Base-by-base conservation (phyloP, 225 moss, liverwort and hornwort species). In the Marchantia paleacea region DNA sequence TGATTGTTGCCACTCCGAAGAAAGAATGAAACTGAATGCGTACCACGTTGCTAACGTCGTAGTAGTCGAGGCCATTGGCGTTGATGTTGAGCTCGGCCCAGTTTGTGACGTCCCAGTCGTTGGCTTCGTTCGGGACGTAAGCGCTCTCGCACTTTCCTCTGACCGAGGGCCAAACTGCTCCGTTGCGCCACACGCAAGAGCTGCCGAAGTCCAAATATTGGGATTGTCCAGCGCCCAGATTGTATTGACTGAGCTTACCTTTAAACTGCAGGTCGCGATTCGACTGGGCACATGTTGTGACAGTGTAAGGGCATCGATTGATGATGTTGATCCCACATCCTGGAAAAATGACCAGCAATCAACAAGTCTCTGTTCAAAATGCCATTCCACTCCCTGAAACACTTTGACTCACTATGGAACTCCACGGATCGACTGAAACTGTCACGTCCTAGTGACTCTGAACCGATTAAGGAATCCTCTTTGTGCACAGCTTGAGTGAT, bases 11-110 rank as follows among this genome's bases (percentile, higher is more conserved):
- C 3, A 39, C 39, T 57, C 57, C 13, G 57, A 19, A 57, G 13
- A 5, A 57, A 57, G 57, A 57, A 57, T 0, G 25, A 18, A 68
- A 7, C 22, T 10, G 24, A 18, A 49, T 10, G 12, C 75, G 10
- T 65, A 78, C 78, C 78, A 78, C 78, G 19, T 78, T 78, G 78
- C 78, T 78, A 15, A 78, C 49, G 15, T 78, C 78, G 52, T 78
- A 78, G 49, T 64, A 78, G 58, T 78, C 78, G 6, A 78, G 49
- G 24, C 78, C 78, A 26, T 25, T 25, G 61, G 64, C 63, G 25
- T 64, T 64, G 20, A 58, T 58, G 16, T 55, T 75, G 10, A 75
- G 11, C 75, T 75, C 75, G 18, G 75, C 75, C 75, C 55, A 75
- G 57, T 75, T 75, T 6, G 75, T 60, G 52, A 19, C 29, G 29